These are phyloP conservation scores for Crepidotus variabilis DNA, from an alignment of 768 basidiomycete species.

Conservation along the genomic window DNA sequence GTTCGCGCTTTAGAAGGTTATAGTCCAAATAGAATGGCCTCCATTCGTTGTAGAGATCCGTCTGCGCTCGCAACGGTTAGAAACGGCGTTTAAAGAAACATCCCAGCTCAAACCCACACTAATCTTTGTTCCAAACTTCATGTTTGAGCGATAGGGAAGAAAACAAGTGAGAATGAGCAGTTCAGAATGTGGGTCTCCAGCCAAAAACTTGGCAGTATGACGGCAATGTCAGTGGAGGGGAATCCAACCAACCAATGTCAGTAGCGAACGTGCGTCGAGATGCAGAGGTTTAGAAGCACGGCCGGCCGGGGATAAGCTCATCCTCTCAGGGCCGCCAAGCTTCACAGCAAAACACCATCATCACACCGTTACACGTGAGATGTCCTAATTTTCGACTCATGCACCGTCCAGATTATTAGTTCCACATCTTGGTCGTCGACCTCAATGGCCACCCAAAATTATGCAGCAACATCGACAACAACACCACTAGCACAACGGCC, in stretches of 20 bases:
- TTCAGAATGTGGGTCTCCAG: neutral
- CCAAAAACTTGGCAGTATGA: neutral
- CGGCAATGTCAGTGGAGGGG: neutral
- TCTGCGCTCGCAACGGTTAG: constrained; percentile 35
- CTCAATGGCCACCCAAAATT: constrained; percentile 12
- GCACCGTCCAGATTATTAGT: neutral
- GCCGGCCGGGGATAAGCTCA: neutral
- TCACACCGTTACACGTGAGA: constrained; percentile 15
- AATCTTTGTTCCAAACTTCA: constrained; percentile 86
- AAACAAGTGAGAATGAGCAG: neutral
- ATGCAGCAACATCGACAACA: constrained; percentile 27
- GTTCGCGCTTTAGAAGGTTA: constrained; percentile 81
- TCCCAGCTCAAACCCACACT: constrained; percentile 36
- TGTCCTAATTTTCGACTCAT: neutral
- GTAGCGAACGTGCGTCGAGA: constrained; percentile 27
- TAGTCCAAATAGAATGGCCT: constrained; percentile 89
- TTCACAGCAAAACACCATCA: constrained; percentile 1
- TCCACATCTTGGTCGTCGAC: neutral
- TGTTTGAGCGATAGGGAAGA: constrained; percentile 20
- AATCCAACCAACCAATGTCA: constrained; percentile 1
- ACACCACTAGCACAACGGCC: constrained; percentile 21
- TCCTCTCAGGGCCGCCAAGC: neutral
- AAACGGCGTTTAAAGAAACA: neutral
- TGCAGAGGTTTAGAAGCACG: neutral
- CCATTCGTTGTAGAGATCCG: constrained; percentile 88